These are phyloP conservation scores for Psilocybe azurescens DNA, from an alignment of 768 basidiomycete species.

Conservation along the genomic window DNA sequence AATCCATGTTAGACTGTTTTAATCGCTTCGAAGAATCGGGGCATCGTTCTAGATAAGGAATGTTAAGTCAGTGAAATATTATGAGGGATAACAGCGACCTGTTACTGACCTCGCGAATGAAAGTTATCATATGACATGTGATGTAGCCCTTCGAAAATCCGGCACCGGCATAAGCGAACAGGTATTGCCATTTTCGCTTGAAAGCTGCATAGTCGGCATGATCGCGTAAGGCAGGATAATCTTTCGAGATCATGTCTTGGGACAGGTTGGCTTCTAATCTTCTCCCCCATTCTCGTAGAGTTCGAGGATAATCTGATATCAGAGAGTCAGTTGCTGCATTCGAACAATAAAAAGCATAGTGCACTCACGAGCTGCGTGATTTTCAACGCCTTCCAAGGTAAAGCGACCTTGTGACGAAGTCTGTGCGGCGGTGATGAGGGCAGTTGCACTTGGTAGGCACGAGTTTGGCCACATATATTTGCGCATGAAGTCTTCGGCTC, in stretches of 20 bases:
- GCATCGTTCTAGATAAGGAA: constrained; percentile 48
- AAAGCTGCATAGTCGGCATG: constrained; percentile 66
- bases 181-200: constrained; percentile 84
- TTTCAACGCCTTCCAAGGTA: constrained; percentile 84
- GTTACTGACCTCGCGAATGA: constrained; percentile 62
- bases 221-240: constrained; percentile 66
- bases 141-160: constrained; percentile 84
- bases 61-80: not conserved
- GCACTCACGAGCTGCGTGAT: constrained; percentile 76
- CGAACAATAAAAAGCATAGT: constrained; percentile 17
- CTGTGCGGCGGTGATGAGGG: constrained; percentile 76
- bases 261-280: constrained; percentile 71
- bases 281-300: constrained; percentile 89
- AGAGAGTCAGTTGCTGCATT: not conserved
- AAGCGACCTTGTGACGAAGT: constrained; percentile 75
- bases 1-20: constrained; percentile 19
- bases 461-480: constrained; percentile 91
- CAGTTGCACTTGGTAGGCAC: constrained; percentile 85
- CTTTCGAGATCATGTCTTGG: constrained; percentile 59
- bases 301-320: constrained; percentile 80
- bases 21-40: constrained; percentile 52
- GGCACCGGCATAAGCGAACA: constrained; percentile 82
- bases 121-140: constrained; percentile 83
- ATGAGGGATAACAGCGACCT: constrained; percentile 3
- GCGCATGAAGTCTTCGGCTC: constrained; percentile 86